Evolutionary conservation across 345 rosid species (phyloP), one percentile per base, ranked within the genome.

Genomic region (Hypericum perforatum): DNA sequence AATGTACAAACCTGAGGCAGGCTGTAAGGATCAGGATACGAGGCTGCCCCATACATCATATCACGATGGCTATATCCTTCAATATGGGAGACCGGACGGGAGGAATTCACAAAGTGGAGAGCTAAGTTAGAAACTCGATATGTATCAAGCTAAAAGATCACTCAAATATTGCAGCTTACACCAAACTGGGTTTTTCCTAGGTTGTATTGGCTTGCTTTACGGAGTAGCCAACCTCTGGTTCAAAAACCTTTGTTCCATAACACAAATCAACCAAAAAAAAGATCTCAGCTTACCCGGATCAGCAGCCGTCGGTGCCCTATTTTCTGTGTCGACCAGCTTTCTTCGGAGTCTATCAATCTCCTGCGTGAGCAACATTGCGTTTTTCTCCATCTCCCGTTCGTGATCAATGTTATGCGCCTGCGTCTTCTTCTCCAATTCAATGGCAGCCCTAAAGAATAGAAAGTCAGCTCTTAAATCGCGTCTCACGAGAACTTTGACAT

Each of bases 361-460:
- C 13, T 41, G 70, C 41, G 72, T 62, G 51, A 91, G 16, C 2
- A 68, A 56, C 7, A 61, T 43, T 53, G 69, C 67, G 40, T 82
- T 81, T 58, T 78, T 82, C 67, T 81, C 82, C 95, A 87, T 74
- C 37, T 68, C 67, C 14, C 70, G 69, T 32, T 70, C 66, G 29
- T 85, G 87, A 71, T 78, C 85, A 48, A 76, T 77, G 47, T 91
- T 85, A 56, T 78, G 76, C 5, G 74, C 80, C 15, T 55, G 63
- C 3, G 81, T 78, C 82, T 75, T 82, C 81, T 81, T 85, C 87
- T 87, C 96, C 45, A 9, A 44, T 63, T 81, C 90, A 63, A 87
- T 62, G 43, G 94, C 95, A 60, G 81, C 71, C 63, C 95, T 91
- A 65, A 29, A 22, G 32, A 4, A 22, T 22, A 22, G 32, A 22